Evolutionary conservation across 306 rosid genomes (phyloP).

Genomic region (Prosopis cineraria): DNA sequence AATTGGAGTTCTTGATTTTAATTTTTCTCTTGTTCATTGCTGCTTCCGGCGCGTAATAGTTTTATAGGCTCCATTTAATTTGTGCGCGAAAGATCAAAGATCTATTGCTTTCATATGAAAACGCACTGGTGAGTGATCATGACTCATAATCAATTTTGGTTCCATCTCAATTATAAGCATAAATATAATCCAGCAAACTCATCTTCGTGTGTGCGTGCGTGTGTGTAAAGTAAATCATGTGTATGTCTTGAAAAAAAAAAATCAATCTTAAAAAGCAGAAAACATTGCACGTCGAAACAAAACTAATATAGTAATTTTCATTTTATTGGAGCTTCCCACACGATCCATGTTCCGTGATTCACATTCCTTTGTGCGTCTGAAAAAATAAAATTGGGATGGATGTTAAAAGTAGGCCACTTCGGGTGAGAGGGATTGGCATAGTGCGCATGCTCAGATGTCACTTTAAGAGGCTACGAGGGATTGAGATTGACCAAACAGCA

Average conservation of each 20-base stretch:
- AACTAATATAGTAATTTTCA: background rate
- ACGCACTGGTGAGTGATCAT: too few relatives aligned
- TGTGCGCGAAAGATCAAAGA: background rate
- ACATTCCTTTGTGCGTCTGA: background rate
- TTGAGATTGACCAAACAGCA: background rate
- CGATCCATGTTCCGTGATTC: background rate
- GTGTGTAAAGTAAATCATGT: too few relatives aligned
- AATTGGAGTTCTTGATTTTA: background rate
- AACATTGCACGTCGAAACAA: too few relatives aligned
- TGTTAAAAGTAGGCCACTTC: conserved; percentile 23
- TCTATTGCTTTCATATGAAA: background rate
- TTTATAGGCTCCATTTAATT: background rate
- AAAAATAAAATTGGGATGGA: background rate
- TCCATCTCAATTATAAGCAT: too few relatives aligned
- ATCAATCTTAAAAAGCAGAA: too few relatives aligned
- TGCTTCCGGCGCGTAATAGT: background rate
- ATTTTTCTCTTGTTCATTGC: too few relatives aligned
- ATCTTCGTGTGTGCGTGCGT: too few relatives aligned
- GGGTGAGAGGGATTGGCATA: conserved; percentile 20
- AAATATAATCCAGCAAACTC: too few relatives aligned
- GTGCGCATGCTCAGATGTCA: background rate
- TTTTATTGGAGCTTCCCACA: background rate
- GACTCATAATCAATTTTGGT: background rate
- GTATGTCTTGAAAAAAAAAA: too few relatives aligned
- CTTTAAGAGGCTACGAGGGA: conserved; percentile 24